Evolutionary conservation across 805 yeast genomes (phyloP).

Genomic region (Candida berthetii): DNA sequence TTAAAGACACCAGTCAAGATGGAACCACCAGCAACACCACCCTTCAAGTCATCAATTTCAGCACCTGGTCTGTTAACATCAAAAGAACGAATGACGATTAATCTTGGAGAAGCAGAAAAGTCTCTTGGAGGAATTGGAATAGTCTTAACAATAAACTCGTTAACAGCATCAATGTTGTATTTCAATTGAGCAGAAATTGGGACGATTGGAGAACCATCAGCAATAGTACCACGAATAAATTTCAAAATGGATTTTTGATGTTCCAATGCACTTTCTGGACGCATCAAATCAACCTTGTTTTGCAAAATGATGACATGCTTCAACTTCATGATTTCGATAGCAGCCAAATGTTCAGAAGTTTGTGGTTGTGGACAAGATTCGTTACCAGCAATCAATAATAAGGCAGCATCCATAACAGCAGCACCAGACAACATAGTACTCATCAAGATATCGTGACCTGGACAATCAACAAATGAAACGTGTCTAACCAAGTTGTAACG

Average conservation of each 20-base stretch:
- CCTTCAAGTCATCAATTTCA: constrained; percentile 92
- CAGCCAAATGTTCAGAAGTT: constrained; percentile 98
- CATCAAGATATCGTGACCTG: constrained; percentile 99
- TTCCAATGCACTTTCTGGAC: constrained; percentile 93
- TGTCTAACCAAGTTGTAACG: constrained; percentile 90
- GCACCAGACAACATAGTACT: constrained; percentile 99
- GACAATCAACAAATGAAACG: constrained; percentile 98
- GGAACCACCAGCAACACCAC: constrained; percentile 99
- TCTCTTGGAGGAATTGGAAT: constrained; percentile 97
- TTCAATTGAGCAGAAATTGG: constrained; percentile 99
- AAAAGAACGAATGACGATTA: constrained; percentile 95
- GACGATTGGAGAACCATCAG: constrained; percentile 98
- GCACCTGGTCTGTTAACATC: constrained; percentile 99
- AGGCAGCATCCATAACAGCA: constrained; percentile 99
- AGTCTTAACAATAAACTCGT: constrained; percentile 89
- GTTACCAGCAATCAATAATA: constrained; percentile 93
- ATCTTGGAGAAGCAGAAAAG: constrained; percentile 86
- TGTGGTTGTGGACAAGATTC: constrained; percentile 99
- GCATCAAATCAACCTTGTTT: constrained; percentile 97
- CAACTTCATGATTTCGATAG: constrained; percentile 98
- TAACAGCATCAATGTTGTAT: constrained; percentile 97
- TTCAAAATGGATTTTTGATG: constrained; percentile 90
- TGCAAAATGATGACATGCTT: constrained; percentile 94
- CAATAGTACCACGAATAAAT: constrained; percentile 96
- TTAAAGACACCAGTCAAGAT: constrained; percentile 95